Percentiles rank a stretch among this genome's conserved stretches.
phyloP scores from a whole-genome alignment of 1,139 yeast species.

The Tardiomyces digboiensis region DNA sequence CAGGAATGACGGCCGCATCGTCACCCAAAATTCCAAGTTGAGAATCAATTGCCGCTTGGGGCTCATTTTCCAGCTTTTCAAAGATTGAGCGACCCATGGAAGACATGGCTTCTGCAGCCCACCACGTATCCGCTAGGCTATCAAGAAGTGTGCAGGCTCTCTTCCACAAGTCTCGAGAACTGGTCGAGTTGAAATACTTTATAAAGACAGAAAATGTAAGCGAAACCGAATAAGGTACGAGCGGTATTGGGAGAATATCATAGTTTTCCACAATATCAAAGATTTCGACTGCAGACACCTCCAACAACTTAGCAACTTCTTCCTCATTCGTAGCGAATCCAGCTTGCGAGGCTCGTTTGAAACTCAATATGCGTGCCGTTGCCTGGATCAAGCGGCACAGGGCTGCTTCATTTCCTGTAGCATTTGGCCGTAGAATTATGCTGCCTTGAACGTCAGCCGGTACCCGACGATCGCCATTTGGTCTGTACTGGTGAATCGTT shows the following conservation, averaged over 20 bases:
- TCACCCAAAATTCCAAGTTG: slow-evolving; percentile 9
- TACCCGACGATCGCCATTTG: background rate
- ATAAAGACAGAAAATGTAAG: slow-evolving; percentile 20
- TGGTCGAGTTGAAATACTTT: slow-evolving; percentile 5
- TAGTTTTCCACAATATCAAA: slow-evolving; percentile 15
- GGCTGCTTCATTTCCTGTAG: background rate
- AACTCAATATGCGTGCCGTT: slow-evolving; percentile 7
- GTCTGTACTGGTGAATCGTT: background rate
- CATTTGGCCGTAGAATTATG: background rate
- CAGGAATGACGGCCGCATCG: slow-evolving; percentile 11
- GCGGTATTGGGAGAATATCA: slow-evolving; percentile 18
- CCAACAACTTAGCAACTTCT: background rate
- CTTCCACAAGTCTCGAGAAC: slow-evolving; percentile 13
- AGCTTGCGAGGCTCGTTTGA: slow-evolving; percentile 13
- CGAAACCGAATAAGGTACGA: slow-evolving; percentile 21
- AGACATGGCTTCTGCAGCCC: slow-evolving; percentile 23
- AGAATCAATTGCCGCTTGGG: slow-evolving; percentile 5
- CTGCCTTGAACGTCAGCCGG: background rate
- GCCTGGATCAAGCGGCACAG: background rate
- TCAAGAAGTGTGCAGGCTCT: slow-evolving; percentile 17
- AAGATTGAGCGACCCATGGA: slow-evolving; percentile 19
- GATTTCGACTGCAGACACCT: slow-evolving; percentile 11
- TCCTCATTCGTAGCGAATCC: background rate
- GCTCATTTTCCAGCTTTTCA: slow-evolving; percentile 16
- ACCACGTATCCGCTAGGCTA: slow-evolving; percentile 15